Conservation (phyloP, 495 filamentous ascomycete species). For the Trichoderma parareesei region DNA sequence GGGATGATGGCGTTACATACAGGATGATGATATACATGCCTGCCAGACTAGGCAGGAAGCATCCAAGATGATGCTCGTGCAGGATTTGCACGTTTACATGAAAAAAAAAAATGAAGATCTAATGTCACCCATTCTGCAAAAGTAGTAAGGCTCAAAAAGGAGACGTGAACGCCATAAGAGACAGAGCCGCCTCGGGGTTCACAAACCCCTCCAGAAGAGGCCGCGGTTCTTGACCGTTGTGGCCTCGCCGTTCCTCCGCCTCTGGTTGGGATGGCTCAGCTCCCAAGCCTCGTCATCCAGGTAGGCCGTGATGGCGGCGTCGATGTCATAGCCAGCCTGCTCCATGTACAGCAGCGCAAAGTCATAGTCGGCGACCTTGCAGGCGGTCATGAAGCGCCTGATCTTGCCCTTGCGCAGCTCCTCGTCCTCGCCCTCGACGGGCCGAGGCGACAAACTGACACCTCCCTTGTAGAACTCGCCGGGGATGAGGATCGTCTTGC, state of each 20-base stretch:
- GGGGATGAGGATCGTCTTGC: conserved; percentile 60
- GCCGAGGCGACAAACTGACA: conserved; percentile 54
- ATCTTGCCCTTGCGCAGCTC: conserved; percentile 56
- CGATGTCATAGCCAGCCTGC: conserved; percentile 56
- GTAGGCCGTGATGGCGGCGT: conserved; percentile 50
- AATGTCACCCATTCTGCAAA: not conserved
- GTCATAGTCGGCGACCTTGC: conserved; percentile 67
- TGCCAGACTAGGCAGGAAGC: not conserved
- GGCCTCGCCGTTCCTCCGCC: conserved; percentile 18
- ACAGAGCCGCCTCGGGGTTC: not conserved
- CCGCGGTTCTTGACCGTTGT: conserved; percentile 21
- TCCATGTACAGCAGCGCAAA: conserved; percentile 63
- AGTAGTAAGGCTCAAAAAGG: not conserved
- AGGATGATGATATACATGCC: not conserved
- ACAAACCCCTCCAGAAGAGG: conserved; percentile 11
- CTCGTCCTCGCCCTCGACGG: conserved; percentile 61
- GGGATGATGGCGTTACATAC: conserved; percentile 9
- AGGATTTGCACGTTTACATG: conserved; percentile 5
- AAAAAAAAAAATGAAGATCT: conserved; percentile 9
- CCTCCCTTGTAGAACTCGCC: conserved; percentile 54
- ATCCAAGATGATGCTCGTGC: conserved; percentile 7
- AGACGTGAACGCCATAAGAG: not conserved
- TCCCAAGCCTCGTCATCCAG: conserved; percentile 66
- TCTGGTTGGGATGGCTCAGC: conserved; percentile 51
- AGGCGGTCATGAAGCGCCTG: conserved; percentile 61